phyloP scores from a whole-genome alignment of 2,329 filamentous ascomycete species.

The Ceratocystis huliohia region DNA sequence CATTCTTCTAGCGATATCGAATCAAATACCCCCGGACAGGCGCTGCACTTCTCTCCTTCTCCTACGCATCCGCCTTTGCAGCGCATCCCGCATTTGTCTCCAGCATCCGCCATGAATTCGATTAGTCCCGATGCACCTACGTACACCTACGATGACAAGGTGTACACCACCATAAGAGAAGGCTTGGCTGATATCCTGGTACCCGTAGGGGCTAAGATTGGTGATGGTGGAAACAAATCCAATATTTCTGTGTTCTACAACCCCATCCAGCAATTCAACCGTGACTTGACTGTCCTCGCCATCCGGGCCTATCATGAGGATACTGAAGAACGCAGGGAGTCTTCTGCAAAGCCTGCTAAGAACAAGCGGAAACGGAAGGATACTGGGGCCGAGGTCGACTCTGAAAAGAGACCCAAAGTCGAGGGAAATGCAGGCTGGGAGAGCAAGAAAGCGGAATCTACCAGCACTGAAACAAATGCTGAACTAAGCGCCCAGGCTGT shows the following conservation, averaged over 20 bases:
- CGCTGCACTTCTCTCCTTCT: background rate
- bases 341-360: conserved; percentile 25
- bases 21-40: background rate
- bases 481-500: background rate
- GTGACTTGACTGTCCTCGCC: conserved; percentile 82
- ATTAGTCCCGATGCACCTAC: conserved; percentile 16
- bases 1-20: background rate
- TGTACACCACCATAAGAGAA: conserved; percentile 41
- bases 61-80: background rate
- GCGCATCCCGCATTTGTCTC: background rate
- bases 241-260: conserved; percentile 82
- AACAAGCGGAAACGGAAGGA: conserved; percentile 33
- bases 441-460: background rate
- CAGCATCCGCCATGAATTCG: conserved; percentile 11
- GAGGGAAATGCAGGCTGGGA: conserved; percentile 9
- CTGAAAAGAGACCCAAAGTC: conserved; percentile 26
- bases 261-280: conserved; percentile 97
- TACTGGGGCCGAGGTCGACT: conserved; percentile 34
- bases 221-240: conserved; percentile 48
- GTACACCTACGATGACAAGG: conserved; percentile 31
- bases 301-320: conserved; percentile 81
- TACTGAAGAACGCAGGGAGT: conserved; percentile 34
- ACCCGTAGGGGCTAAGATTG: conserved; percentile 34
- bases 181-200: conserved; percentile 46
- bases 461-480: background rate